phyloP scores from a whole-genome alignment of 805 yeast species.

The Wickerhamia fluorescens region DNA sequence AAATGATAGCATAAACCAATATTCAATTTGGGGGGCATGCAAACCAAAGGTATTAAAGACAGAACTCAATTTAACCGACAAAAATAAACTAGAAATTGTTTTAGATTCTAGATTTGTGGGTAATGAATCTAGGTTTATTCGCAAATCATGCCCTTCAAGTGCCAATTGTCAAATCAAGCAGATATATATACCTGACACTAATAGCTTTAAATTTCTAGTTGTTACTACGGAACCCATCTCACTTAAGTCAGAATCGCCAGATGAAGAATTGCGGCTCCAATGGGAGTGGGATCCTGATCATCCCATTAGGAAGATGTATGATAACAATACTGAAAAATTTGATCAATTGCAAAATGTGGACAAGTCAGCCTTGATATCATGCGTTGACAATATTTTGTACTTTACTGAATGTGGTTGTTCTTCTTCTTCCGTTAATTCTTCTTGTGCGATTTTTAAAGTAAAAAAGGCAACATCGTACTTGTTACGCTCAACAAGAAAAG shows the following conservation, averaged over 20 bases:
- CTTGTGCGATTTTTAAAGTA: conserved; percentile 53
- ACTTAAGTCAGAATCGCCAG: conserved; percentile 29
- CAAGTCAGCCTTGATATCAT: conserved; percentile 49
- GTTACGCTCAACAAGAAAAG: conserved; percentile 51
- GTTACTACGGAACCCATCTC: conserved; percentile 48
- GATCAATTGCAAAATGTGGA: conserved; percentile 49
- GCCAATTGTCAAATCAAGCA: conserved; percentile 68
- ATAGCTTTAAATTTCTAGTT: conserved; percentile 44
- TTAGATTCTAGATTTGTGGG: conserved; percentile 80
- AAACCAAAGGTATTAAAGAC: conserved; percentile 33
- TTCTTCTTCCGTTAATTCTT: conserved; percentile 31
- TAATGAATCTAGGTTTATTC: conserved; percentile 62
- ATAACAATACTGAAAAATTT: conserved; percentile 27
- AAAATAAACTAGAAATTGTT: conserved; percentile 47
- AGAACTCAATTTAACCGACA: conserved; percentile 10
- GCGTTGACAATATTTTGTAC: conserved; percentile 55
- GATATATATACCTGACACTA: conserved; percentile 33
- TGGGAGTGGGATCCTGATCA: conserved; percentile 89
- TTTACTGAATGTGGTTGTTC: conserved; percentile 60
- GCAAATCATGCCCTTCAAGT: conserved; percentile 56
- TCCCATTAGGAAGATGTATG: conserved; percentile 56
- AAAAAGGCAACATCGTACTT: conserved; percentile 56
- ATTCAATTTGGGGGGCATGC: conserved; percentile 64
- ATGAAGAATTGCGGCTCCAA: conserved; percentile 66
- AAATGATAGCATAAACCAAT: conserved; percentile 66